phyloP scores from a whole-genome alignment of 2,329 filamentous ascomycete genomes.

The Nigrograna mackinnonii region DNA sequence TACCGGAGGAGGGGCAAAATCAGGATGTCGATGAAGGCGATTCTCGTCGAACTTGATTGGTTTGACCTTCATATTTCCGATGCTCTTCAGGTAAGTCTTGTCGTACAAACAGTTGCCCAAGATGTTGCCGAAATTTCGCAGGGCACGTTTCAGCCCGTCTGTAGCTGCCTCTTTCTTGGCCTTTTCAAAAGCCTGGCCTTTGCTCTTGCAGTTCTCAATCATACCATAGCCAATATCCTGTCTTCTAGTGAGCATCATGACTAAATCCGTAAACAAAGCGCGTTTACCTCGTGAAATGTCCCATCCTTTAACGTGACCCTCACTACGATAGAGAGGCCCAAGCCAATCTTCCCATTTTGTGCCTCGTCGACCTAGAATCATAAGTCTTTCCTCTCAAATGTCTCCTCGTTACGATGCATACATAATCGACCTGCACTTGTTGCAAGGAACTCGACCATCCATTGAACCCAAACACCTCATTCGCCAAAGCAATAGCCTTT shows the following conservation, averaged over 20 bases:
- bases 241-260: conserved; percentile 4
- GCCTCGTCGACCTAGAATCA: conserved; percentile 72
- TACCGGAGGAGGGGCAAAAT: conserved; percentile 62
- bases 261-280: background rate
- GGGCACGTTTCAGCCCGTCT: conserved; percentile 84
- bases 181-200: conserved; percentile 96
- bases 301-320: conserved; percentile 89
- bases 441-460: conserved; percentile 97
- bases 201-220: conserved; percentile 94
- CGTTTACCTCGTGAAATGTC: conserved; percentile 79
- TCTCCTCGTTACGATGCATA: conserved; percentile 36
- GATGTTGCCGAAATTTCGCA: conserved; percentile 93
- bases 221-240: conserved; percentile 93
- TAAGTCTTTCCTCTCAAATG: conserved; percentile 7
- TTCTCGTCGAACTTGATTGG: conserved; percentile 77
- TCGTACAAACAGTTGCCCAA: conserved; percentile 99
- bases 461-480: conserved; percentile 96
- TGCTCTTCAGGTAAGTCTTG: conserved; percentile 86
- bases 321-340: conserved; percentile 88
- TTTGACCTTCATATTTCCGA: conserved; percentile 84
- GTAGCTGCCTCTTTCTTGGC: conserved; percentile 98
- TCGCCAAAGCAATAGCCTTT: conserved; percentile 93
- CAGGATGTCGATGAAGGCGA: conserved; percentile 80
- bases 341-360: conserved; percentile 74
- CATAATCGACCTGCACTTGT: conserved; percentile 93